Percentiles rank a stretch among this genome's conserved stretches.
Evolutionary conservation across 148 eudicot species (phyloP).

Genomic region (Cornus florida): DNA sequence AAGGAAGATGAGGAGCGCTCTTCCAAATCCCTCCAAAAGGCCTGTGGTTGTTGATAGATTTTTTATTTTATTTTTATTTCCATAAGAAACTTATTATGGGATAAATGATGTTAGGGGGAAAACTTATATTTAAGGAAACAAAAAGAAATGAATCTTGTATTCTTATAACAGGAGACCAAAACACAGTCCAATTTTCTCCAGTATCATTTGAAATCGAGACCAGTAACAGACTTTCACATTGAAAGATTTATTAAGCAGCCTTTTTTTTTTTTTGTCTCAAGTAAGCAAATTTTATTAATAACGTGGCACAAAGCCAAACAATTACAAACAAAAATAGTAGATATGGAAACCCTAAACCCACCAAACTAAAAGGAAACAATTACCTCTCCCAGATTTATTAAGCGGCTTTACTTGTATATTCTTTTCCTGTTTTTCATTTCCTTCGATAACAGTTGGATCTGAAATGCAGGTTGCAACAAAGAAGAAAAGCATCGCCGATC

Average conservation of each 20-base stretch:
- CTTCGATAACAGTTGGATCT: background rate
- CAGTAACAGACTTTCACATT: background rate
- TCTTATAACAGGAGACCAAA: too few species aligned
- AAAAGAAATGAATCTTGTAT: background rate
- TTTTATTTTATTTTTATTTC: too few species aligned
- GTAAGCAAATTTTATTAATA: too few species aligned
- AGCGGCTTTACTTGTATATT: background rate
- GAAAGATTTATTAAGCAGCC: background rate
- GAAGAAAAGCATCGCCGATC: constrained; percentile 85
- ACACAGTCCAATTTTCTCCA: background rate
- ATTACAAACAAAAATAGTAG: too few species aligned
- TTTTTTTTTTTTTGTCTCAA: too few species aligned
- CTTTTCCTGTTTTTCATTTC: background rate
- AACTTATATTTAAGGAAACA: background rate
- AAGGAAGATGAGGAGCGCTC: too few species aligned
- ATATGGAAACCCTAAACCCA: too few species aligned
- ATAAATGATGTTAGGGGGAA: background rate
- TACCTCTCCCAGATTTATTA: background rate
- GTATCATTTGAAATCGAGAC: background rate
- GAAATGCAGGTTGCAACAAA: constrained; percentile 69
- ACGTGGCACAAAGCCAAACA: too few species aligned
- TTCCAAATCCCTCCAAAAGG: too few species aligned
- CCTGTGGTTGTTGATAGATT: too few species aligned
- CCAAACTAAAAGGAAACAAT: too few species aligned
- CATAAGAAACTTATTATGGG: background rate